Conservation (phyloP, 1,284 basidiomycete genomes). For the Trichosporon sp. region DNA sequence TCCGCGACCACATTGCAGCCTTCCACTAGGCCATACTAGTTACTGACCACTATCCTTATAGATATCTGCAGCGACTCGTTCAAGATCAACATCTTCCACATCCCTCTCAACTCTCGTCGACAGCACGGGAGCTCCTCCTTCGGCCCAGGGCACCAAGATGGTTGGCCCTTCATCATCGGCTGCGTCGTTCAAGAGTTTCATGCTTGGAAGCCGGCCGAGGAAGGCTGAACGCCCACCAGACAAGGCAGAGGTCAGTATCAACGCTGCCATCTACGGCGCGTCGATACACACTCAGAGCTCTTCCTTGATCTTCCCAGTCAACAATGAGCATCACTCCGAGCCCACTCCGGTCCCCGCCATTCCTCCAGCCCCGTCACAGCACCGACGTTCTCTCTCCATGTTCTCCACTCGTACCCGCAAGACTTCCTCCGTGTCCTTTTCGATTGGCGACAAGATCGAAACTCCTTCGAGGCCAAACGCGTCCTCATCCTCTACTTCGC, state of each 20-base stretch:
- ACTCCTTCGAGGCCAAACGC: not conserved
- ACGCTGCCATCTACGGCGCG: conserved; percentile 13
- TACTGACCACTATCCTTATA: conserved; percentile 10
- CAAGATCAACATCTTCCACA: not conserved
- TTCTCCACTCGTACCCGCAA: not conserved
- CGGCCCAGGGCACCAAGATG: conserved; percentile 10
- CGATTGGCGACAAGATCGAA: conserved; percentile 12
- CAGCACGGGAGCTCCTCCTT: not conserved
- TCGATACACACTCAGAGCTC: not conserved
- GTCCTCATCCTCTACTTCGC: not conserved
- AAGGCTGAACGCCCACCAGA: conserved; percentile 4
- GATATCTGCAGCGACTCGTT: not conserved
- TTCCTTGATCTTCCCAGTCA: not conserved
- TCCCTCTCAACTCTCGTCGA: conserved; percentile 4
- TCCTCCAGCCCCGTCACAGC: not conserved
- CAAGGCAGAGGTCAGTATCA: conserved; percentile 17
- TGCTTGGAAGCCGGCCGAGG: not conserved
- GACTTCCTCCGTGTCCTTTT: not conserved
- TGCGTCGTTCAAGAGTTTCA: not conserved
- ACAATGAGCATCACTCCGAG: not conserved
- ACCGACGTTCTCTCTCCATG: conserved; percentile 4
- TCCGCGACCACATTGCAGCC: not conserved
- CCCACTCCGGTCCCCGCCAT: not conserved
- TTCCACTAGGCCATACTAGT: not conserved
- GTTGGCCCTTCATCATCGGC: not conserved